These are phyloP conservation scores for Thalassiosira oceanica DNA, from an alignment of 352 stramenopile genomes.

Conservation along the genomic window DNA sequence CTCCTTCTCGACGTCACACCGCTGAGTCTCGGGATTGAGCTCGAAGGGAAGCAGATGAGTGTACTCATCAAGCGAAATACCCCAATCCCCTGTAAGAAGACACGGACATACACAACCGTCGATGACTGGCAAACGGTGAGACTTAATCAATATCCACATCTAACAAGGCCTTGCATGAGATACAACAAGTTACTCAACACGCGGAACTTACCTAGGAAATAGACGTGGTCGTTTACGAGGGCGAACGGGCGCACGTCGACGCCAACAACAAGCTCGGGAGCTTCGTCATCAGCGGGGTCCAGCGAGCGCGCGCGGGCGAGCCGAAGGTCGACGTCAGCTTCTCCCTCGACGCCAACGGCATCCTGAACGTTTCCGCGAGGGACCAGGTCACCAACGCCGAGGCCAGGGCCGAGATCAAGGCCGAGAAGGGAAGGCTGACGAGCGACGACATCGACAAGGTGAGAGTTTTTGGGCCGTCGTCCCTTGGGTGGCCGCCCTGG, in stretches of 20 bases:
- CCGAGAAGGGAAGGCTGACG: constrained; percentile 81
- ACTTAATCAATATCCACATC: no score
- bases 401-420: constrained; percentile 79
- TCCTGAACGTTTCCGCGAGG: constrained; percentile 87
- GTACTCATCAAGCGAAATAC: constrained; percentile 82
- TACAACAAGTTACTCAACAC: no score
- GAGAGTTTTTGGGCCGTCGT: no score
- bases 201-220: no score
- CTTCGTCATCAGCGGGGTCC: constrained; percentile 88
- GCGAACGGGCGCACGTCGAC: constrained; percentile 86
- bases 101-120: constrained; percentile 76
- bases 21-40: constrained; percentile 79
- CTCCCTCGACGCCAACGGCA: constrained; percentile 89
- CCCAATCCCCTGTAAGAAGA: constrained; percentile 78
- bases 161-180: no score
- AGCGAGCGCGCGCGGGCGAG: constrained; percentile 86
- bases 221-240: constrained; percentile 87
- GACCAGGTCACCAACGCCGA: constrained; percentile 85
- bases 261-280: constrained; percentile 91
- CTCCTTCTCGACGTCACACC: constrained; percentile 80
- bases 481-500: no score
- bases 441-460: constrained; percentile 87
- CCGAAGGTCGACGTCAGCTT: constrained; percentile 87
- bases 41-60: constrained; percentile 76
- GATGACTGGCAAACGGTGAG: constrained; percentile 84